These are phyloP conservation scores for Boletus smithii DNA, from an alignment of 1,284 basidiomycete species.

Conservation along the genomic window DNA sequence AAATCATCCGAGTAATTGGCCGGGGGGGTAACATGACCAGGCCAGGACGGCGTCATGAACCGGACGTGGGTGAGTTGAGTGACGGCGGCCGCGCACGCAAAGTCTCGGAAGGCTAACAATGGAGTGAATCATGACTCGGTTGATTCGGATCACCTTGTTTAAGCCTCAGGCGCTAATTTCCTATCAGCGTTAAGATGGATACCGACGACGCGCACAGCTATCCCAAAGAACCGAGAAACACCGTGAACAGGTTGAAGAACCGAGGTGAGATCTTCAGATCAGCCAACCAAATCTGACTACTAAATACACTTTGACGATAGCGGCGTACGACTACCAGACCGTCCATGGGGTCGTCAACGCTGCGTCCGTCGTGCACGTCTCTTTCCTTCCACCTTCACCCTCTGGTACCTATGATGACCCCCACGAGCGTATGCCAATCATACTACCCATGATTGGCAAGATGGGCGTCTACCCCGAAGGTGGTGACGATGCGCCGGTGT, in stretches of 20 bases:
- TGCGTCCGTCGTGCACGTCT: slow-evolving; percentile 26
- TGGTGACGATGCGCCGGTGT: slow-evolving; percentile 10
- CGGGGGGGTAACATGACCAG: no score
- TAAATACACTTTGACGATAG: slow-evolving; percentile 2
- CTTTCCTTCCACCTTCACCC: slow-evolving; percentile 22
- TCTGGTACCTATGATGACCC: slow-evolving; percentile 14
- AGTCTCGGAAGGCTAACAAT: no score
- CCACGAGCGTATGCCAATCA: slow-evolving; percentile 17
- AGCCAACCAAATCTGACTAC: neutral
- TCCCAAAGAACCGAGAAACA: slow-evolving; percentile 21
- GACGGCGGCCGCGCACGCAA: no score
- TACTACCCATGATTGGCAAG: slow-evolving; percentile 30
- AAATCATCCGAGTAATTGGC: no score
- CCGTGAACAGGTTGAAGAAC: slow-evolving; percentile 27
- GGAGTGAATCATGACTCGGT: no score
- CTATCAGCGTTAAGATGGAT: slow-evolving; percentile 14
- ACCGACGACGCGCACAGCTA: slow-evolving; percentile 9
- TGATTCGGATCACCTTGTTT: no score
- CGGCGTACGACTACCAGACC: slow-evolving; percentile 23
- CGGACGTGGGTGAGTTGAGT: no score
- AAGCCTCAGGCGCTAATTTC: neutral
- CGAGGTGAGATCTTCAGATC: slow-evolving; percentile 16
- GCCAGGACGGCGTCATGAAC: no score
- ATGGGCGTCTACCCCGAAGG: slow-evolving; percentile 18
- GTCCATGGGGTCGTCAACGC: slow-evolving; percentile 23